Percentiles rank a stretch among this genome's conserved stretches.
These are phyloP conservation scores for Domatiomyces catenatus DNA, from an alignment of 2,329 filamentous ascomycete species.

Conservation along the genomic window DNA sequence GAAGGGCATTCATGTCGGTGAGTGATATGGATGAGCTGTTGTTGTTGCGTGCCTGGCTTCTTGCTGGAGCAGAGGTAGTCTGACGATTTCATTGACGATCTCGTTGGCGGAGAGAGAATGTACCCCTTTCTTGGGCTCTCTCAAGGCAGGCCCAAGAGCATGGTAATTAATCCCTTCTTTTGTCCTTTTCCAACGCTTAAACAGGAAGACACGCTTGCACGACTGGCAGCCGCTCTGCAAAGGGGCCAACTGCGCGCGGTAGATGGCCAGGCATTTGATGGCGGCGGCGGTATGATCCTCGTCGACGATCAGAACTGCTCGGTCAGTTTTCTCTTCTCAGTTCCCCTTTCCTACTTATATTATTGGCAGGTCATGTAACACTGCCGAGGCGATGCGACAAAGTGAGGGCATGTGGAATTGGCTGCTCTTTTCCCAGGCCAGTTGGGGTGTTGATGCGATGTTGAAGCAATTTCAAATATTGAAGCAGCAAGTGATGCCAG, in stretches of 20 bases:
- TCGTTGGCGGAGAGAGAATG: background rate
- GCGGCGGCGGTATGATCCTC: conserved; percentile 22
- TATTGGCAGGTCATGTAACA: too few species aligned
- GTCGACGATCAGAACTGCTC: conserved; percentile 30
- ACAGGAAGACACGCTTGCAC: conserved; percentile 34
- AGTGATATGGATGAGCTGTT: conserved; percentile 20
- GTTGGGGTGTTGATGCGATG: too few species aligned
- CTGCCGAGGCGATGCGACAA: too few species aligned
- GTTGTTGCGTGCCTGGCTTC: conserved; percentile 13
- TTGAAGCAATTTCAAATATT: too few species aligned
- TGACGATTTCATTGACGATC: conserved; percentile 1
- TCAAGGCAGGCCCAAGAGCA: conserved; percentile 9
- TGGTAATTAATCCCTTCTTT: background rate
- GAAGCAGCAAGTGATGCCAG: too few species aligned
- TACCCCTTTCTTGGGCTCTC: conserved; percentile 2
- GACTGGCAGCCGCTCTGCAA: conserved; percentile 28
- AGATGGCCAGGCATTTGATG: conserved; percentile 18
- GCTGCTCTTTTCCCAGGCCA: too few species aligned
- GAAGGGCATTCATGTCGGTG: conserved; percentile 43
- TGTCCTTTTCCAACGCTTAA: background rate
- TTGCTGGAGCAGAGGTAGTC: conserved; percentile 12
- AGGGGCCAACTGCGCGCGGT: conserved; percentile 22
- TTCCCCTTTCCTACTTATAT: too few species aligned
- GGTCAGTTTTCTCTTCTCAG: conserved; percentile 20
- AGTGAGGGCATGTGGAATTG: too few species aligned